These are phyloP conservation scores for Vitellaria paradoxa DNA, from an alignment of 179 eudicot species.

Conservation along the genomic window DNA sequence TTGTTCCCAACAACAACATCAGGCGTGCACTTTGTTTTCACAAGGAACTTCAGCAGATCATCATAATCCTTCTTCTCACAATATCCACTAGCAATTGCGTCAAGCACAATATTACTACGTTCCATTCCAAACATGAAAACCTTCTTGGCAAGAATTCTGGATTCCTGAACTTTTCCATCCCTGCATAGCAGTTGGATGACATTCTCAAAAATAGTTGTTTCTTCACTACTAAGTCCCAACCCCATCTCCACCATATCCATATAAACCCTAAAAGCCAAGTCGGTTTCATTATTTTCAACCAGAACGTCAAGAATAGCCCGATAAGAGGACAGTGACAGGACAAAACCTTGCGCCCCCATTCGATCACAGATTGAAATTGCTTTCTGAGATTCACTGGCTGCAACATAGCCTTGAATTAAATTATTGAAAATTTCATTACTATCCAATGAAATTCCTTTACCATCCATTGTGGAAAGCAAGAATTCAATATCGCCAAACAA, in stretches of 20 bases:
- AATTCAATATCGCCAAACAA: conserved; percentile 54
- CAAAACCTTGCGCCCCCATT: conserved; percentile 39
- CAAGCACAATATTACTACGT: conserved; percentile 44
- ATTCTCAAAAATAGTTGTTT: conserved; percentile 31
- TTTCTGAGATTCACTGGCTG: conserved; percentile 38
- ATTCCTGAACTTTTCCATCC: conserved; percentile 62
- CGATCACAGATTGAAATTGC: conserved; percentile 46
- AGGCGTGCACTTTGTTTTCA: conserved; percentile 40
- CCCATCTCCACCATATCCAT: conserved; percentile 53
- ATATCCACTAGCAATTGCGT: conserved; percentile 54
- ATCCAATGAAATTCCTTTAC: conserved; percentile 51
- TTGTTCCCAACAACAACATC: conserved; percentile 50
- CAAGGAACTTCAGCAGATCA: conserved; percentile 59
- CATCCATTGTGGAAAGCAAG: conserved; percentile 46
- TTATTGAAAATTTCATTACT: conserved; percentile 51
- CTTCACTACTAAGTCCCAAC: conserved; percentile 33
- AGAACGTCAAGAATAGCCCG: conserved; percentile 35
- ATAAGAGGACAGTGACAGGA: conserved; percentile 50
- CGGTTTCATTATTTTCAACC: conserved; percentile 29
- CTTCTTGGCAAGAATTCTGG: conserved; percentile 55
- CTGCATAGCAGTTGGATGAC: conserved; percentile 45
- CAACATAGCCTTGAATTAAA: conserved; percentile 54
- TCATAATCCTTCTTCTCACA: conserved; percentile 76
- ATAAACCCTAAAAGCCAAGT: conserved; percentile 34
- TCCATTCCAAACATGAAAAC: conserved; percentile 36